A percentile compares a stretch with the other conserved stretches of the same genome.
Conservation (phyloP, 768 basidiomycete species). For the Trametes cubensis region DNA sequence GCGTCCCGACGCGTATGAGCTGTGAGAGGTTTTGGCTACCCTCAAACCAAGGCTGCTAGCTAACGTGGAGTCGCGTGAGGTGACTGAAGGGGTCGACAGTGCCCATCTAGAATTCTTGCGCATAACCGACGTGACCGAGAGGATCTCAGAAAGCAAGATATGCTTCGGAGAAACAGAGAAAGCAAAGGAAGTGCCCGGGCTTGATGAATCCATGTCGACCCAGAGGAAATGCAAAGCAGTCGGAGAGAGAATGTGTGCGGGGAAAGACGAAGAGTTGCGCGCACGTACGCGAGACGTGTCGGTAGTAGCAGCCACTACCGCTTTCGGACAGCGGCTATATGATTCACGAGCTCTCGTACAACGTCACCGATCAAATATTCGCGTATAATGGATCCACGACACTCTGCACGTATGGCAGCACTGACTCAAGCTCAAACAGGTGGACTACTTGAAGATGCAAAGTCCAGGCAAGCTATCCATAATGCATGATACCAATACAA, state of each 20-base stretch:
- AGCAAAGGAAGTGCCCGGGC: neutral
- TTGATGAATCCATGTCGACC: constrained; percentile 11
- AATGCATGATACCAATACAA: constrained; percentile 21
- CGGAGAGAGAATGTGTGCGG: neutral
- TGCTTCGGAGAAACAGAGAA: constrained; percentile 61
- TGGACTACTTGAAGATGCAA: neutral
- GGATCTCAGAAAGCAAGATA: constrained; percentile 87
- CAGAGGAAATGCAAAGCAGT: neutral
- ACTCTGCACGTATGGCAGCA: no score
- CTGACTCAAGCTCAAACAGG: no score
- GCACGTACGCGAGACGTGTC: constrained; percentile 21
- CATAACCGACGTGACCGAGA: constrained; percentile 91
- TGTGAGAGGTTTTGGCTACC: constrained; percentile 53
- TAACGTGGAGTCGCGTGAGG: constrained; percentile 63
- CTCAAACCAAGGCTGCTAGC: constrained; percentile 77
- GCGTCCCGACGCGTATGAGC: constrained; percentile 47
- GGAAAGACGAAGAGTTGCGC: neutral
- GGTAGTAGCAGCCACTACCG: constrained; percentile 11
- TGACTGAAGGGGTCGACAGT: constrained; percentile 63
- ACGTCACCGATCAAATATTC: constrained; percentile 10
- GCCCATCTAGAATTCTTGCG: constrained; percentile 98
- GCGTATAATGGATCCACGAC: no score
- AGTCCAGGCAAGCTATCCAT: constrained; percentile 1
- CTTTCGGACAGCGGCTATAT: constrained; percentile 10
- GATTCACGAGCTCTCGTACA: constrained; percentile 15